These are phyloP conservation scores for Yarrowia yakushimensis DNA, from an alignment of 805 yeast genomes.

Conservation along the genomic window DNA sequence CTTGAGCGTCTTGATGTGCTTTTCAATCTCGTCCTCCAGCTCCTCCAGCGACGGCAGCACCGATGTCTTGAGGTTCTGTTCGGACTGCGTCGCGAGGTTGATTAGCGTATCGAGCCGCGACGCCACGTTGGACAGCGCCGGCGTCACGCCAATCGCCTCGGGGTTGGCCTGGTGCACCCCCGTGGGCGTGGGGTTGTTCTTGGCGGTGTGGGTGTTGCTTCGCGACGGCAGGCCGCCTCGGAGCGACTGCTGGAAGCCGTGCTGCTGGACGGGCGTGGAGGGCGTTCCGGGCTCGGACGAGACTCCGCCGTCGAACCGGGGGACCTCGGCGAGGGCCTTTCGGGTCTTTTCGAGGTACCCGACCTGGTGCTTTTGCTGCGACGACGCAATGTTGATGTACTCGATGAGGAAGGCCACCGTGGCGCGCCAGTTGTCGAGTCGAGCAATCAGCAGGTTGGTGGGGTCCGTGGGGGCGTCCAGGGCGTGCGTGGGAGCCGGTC, in stretches of 20 bases:
- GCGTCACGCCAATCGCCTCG: slow-evolving; percentile 35
- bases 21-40: slow-evolving; percentile 50
- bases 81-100: slow-evolving; percentile 42
- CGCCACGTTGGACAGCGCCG: slow-evolving; percentile 38
- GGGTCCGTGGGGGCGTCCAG: slow-evolving; percentile 36
- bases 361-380: slow-evolving; percentile 35
- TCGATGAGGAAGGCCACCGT: slow-evolving; percentile 35
- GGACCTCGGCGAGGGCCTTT: slow-evolving; percentile 38
- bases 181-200: slow-evolving; percentile 17
- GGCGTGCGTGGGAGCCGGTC: not conserved
- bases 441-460: slow-evolving; percentile 37
- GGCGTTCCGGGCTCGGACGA: slow-evolving; percentile 1
- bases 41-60: slow-evolving; percentile 46
- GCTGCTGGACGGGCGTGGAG: slow-evolving; percentile 1
- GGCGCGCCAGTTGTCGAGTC: slow-evolving; percentile 43
- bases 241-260: slow-evolving; percentile 25
- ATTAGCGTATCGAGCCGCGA: slow-evolving; percentile 37
- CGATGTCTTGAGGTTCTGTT: slow-evolving; percentile 39
- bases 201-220: slow-evolving; percentile 27
- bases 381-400: slow-evolving; percentile 35
- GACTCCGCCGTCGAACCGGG: slow-evolving; percentile 36
- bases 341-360: slow-evolving; percentile 38
- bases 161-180: slow-evolving; percentile 26
- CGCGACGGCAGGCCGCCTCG: slow-evolving; percentile 20
- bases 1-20: slow-evolving; percentile 50